Evolutionary conservation across 73 alveolate species (phyloP).

Genomic region (Symbiodinium natans): DNA sequence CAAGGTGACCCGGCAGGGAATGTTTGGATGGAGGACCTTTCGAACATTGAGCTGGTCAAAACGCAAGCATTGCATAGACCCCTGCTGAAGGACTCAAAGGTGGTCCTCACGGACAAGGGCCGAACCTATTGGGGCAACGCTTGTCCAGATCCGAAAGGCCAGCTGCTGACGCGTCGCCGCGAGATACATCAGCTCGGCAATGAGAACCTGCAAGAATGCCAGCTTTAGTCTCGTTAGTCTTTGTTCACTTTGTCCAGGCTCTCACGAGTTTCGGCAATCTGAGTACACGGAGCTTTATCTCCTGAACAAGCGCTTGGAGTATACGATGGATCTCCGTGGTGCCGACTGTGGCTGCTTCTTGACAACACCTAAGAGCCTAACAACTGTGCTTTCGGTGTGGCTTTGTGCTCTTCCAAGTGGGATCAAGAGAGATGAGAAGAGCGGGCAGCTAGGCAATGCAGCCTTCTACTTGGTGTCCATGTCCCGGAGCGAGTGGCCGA

Average conservation of each 20-base stretch:
- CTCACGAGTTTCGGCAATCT: not conserved
- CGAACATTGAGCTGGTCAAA: too few relatives aligned
- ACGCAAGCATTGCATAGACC: too few relatives aligned
- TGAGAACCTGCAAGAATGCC: too few relatives aligned
- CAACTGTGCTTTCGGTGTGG: not conserved
- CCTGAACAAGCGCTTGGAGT: not conserved
- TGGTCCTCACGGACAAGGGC: not conserved
- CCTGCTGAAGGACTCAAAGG: not conserved
- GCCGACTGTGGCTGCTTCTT: not conserved
- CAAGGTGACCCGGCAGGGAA: not conserved
- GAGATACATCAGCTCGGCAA: too few relatives aligned
- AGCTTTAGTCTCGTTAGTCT: too few relatives aligned
- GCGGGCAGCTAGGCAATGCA: not conserved
- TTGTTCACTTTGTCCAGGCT: too few relatives aligned
- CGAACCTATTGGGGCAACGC: slow-evolving; percentile 5
- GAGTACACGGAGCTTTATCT: not conserved
- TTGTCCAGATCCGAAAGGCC: not conserved
- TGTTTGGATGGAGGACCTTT: slow-evolving; percentile 15
- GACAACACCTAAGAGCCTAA: too few relatives aligned
- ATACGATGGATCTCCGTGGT: not conserved
- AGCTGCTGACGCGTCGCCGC: too few relatives aligned
- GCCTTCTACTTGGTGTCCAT: not conserved
- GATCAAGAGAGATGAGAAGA: too few relatives aligned
- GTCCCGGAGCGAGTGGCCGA: not conserved
- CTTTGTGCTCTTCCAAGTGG: too few relatives aligned